Base-by-base conservation (phyloP, 345 rosid genomes). In the Durio zibethinus region DNA sequence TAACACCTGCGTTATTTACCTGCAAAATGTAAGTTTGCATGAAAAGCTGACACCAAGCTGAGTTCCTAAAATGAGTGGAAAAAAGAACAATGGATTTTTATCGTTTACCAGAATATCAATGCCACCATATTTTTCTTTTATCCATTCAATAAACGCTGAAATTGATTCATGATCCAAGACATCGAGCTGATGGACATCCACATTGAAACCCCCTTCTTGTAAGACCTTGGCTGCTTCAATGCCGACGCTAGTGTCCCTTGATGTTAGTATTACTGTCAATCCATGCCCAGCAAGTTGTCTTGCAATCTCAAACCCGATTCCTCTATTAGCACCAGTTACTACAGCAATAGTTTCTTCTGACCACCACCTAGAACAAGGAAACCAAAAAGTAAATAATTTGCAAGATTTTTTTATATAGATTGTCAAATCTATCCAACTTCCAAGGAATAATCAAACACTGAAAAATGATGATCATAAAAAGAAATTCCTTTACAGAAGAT, bases 1-100 rank as follows among this genome's bases (percentile, higher is more conserved):
- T 96, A 70, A 93, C 95, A 78, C 97, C 99, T 10, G 99, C 99
- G 82, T 96, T 96, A 77, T 96, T 96, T 57, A 96, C 90, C 99
- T 96, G 80, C 83, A 82, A 54, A 50, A 73, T 52, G 63, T 2
- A 73, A 79, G 31, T 43, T 53, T 35, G 63, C 78, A 57, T 11
- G 2, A 23, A n/a, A 20, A 57, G 8, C 33, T 15, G 4, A 48
- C 53, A 48, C 20, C 20, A 48, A 48, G 7, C 20, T 4, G 53
- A 48, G 16, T 48, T 48, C 53, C 20, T 7, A 48, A 4, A 48
- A 48, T 48, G 53, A 48, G 7, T 48, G 20, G 50, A 48, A 6
- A 48, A 48, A 48, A 4, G 45, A 68, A 12, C 15, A 25, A 66
- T 42, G 14, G 36, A 70, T 25, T 11, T 53, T 23, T 16, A 29